These are phyloP conservation scores for Trichoderma hamatum DNA, from an alignment of 2,329 filamentous ascomycete species.

Conservation along the genomic window DNA sequence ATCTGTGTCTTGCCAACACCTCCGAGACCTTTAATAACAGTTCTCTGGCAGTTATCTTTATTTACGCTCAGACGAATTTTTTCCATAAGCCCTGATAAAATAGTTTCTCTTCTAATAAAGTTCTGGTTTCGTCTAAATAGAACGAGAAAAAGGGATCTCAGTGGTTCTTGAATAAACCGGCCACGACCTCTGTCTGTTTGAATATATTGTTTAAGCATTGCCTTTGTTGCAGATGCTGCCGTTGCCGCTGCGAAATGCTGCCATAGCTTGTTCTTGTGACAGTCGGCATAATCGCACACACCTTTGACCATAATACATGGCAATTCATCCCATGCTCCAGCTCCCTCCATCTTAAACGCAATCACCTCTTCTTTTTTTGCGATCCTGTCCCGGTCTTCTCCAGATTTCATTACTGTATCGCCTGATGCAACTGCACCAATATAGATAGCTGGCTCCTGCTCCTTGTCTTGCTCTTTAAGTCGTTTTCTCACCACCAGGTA, in stretches of 20 bases:
- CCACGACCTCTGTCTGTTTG: neutral
- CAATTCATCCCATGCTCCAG: constrained; percentile 35
- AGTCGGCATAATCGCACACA: constrained; percentile 17
- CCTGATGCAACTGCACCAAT: constrained; percentile 33
- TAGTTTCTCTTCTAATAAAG: constrained; percentile 32
- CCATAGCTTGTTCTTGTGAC: constrained; percentile 14
- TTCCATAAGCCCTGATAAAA: constrained; percentile 29
- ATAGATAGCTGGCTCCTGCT: neutral
- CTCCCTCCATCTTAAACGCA: constrained; percentile 40
- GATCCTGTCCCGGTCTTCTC: constrained; percentile 39
- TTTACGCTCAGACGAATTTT: constrained; percentile 19
- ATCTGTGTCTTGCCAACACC: constrained; percentile 44
- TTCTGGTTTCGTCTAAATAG: constrained; percentile 31
- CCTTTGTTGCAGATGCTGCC: neutral
- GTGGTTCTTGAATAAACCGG: neutral
- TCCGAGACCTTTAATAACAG: constrained; percentile 37
- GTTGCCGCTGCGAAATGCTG: constrained; percentile 9
- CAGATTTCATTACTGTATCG: constrained; percentile 45
- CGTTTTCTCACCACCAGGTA: neutral
- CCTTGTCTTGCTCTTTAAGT: neutral
- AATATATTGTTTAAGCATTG: neutral
- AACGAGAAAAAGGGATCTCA: neutral
- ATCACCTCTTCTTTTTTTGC: constrained; percentile 28
- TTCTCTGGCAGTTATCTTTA: constrained; percentile 33
- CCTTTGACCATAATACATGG: constrained; percentile 36